Evolutionary conservation across 2,329 filamentous ascomycete genomes (phyloP).

Genomic region (Sphaerulina vaccinii): DNA sequence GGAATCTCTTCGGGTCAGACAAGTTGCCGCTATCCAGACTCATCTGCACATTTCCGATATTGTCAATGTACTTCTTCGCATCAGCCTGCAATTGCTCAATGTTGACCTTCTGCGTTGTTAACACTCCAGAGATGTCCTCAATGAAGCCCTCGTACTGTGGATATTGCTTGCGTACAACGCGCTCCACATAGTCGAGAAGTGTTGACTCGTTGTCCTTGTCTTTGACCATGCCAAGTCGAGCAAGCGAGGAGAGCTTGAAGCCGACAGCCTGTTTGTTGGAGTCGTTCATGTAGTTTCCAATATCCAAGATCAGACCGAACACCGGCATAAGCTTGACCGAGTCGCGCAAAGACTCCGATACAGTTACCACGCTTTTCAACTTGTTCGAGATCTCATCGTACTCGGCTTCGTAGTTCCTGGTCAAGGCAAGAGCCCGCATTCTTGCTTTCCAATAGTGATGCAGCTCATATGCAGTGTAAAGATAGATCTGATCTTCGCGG

Average conservation of each 20-base stretch:
- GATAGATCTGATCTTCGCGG: constrained; percentile 90
- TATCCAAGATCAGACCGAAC: constrained; percentile 90
- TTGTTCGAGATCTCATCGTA: constrained; percentile 89
- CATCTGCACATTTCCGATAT: constrained; percentile 88
- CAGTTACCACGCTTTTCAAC: constrained; percentile 78
- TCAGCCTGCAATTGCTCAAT: constrained; percentile 87
- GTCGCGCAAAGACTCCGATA: constrained; percentile 85
- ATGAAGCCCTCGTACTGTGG: constrained; percentile 90
- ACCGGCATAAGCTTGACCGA: constrained; percentile 95
- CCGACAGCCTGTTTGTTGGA: constrained; percentile 96
- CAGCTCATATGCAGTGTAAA: constrained; percentile 89
- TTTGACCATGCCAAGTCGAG: constrained; percentile 93
- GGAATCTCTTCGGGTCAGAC: constrained; percentile 95
- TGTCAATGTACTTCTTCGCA: constrained; percentile 89
- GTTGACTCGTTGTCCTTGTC: constrained; percentile 98
- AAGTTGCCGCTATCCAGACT: constrained; percentile 91
- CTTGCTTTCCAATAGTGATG: constrained; percentile 98
- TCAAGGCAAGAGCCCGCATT: constrained; percentile 86
- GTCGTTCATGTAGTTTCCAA: constrained; percentile 99
- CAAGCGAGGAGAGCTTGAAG: constrained; percentile 95
- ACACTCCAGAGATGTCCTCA: constrained; percentile 77
- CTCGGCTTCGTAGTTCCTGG: constrained; percentile 77
- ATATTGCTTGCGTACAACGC: constrained; percentile 94
- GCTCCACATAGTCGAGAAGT: constrained; percentile 91
- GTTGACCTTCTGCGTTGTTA: constrained; percentile 83